These are phyloP conservation scores for Trichoderma guizhouense DNA, from an alignment of 2,329 filamentous ascomycete species.

Conservation along the genomic window DNA sequence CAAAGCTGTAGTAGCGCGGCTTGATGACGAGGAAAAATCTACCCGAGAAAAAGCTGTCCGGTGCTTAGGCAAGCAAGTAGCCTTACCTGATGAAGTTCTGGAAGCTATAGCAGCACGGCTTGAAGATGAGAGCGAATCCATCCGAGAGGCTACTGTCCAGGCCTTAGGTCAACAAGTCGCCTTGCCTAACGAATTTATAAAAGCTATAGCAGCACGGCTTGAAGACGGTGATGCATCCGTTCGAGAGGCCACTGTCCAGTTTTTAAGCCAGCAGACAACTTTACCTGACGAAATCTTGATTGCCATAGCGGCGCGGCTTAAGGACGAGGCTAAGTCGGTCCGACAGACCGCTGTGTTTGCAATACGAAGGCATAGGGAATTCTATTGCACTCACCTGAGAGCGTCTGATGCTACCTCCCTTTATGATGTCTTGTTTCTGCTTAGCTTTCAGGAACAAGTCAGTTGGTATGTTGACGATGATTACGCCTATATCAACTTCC, in stretches of 20 bases:
- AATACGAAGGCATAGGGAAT: neutral
- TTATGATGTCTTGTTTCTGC: neutral
- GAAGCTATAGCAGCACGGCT: neutral
- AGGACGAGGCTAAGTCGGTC: neutral
- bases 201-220: neutral
- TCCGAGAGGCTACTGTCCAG: neutral
- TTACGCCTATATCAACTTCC: neutral
- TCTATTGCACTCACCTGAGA: neutral
- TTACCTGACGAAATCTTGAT: neutral
- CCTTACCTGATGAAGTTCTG: neutral
- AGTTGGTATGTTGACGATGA: neutral
- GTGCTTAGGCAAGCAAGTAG: too few species aligned
- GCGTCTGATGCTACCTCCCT: neutral
- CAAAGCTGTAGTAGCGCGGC: neutral
- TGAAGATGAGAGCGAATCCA: neutral
- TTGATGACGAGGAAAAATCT: neutral
- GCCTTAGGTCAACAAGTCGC: neutral
- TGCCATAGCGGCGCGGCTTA: neutral
- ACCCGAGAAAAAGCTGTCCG: neutral
- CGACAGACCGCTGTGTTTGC: neutral
- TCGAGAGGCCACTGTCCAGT: neutral
- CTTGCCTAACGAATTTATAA: neutral
- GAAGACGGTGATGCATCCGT: neutral
- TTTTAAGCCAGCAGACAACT: neutral
- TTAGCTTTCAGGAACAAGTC: neutral